phyloP scores from a whole-genome alignment of 2,329 filamentous ascomycete species.

The Aspergillus oerlinghausenensis region DNA sequence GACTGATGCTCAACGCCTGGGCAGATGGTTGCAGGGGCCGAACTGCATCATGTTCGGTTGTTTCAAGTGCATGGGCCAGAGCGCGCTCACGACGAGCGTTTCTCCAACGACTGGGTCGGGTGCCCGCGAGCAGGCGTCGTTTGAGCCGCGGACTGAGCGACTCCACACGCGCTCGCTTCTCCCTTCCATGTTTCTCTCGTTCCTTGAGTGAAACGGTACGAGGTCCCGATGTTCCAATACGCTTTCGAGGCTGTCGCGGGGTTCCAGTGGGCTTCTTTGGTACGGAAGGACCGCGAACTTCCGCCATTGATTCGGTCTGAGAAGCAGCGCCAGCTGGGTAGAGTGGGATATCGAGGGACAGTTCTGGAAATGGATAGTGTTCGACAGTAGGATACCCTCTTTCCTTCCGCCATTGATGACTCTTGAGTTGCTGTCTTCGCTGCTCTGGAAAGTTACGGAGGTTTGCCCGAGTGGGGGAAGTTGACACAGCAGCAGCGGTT shows the following conservation, averaged over 20 bases:
- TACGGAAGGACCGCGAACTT: neutral
- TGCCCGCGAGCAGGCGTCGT: neutral
- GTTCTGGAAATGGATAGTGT: slow-evolving; percentile 14
- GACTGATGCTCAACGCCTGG: neutral
- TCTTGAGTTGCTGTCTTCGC: slow-evolving; percentile 10
- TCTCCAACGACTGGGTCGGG: neutral
- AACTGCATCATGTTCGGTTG: neutral
- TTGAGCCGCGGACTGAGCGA: slow-evolving; percentile 3
- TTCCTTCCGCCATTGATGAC: slow-evolving; percentile 11
- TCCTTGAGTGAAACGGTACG: neutral
- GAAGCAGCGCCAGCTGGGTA: neutral
- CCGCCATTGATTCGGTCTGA: neutral
- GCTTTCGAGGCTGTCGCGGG: neutral
- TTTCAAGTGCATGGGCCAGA: neutral
- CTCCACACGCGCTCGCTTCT: neutral
- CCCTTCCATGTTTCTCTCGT: neutral
- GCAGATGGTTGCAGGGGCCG: neutral
- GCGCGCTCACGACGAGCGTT: neutral
- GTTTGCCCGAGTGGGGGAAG: slow-evolving; percentile 13
- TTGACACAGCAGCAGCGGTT: neutral
- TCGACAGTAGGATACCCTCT: slow-evolving; percentile 7
- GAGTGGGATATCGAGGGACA: slow-evolving; percentile 10
- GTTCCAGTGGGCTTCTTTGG: neutral
- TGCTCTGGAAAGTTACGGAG: slow-evolving; percentile 11
- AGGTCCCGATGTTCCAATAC: neutral